Conservation (phyloP, 495 filamentous ascomycete genomes). For the Aspergillus incahuasiensis region DNA sequence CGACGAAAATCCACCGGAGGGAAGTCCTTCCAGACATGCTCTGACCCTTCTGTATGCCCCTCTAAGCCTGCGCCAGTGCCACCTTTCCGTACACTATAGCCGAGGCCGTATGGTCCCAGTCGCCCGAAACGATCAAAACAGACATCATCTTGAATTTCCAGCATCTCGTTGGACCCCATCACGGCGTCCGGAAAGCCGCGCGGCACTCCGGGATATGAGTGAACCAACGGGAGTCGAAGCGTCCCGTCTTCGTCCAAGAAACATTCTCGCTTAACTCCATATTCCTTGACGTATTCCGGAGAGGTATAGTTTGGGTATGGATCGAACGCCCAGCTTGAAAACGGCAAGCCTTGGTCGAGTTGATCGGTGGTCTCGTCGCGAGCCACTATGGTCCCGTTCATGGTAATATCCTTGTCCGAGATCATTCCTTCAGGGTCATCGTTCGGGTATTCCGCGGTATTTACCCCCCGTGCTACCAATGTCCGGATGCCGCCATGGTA, state of each 20-base stretch:
- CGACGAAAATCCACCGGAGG: conserved; percentile 67
- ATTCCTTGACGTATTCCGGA: conserved; percentile 50
- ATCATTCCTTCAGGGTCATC: conserved; percentile 28
- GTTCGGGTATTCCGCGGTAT: conserved; percentile 73
- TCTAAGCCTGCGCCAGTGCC: conserved; percentile 78
- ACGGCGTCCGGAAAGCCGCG: conserved; percentile 76
- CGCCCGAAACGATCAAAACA: conserved; percentile 93
- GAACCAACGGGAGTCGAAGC: conserved; percentile 60
- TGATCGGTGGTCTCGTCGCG: conserved; percentile 16
- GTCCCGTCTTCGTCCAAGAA: conserved; percentile 63
- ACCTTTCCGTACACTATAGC: conserved; percentile 70
- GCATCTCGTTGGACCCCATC: conserved; percentile 74
- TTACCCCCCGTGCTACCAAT: conserved; percentile 56
- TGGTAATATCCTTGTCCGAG: conserved; percentile 13
- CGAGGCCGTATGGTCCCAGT: conserved; percentile 83
- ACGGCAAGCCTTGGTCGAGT: conserved; percentile 2
- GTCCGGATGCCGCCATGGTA: conserved; percentile 80
- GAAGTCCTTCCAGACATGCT: conserved; percentile 64
- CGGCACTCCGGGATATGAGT: conserved; percentile 67
- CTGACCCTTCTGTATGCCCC: conserved; percentile 70
- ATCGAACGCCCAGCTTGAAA: conserved; percentile 56
- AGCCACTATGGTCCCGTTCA: conserved; percentile 12
- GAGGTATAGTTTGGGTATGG: conserved; percentile 67
- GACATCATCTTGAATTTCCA: conserved; percentile 78
- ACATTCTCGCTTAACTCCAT: conserved; percentile 66